Evolutionary conservation across 2,329 filamentous ascomycete genomes (phyloP).

Genomic region (Sclerotinia borealis): DNA sequence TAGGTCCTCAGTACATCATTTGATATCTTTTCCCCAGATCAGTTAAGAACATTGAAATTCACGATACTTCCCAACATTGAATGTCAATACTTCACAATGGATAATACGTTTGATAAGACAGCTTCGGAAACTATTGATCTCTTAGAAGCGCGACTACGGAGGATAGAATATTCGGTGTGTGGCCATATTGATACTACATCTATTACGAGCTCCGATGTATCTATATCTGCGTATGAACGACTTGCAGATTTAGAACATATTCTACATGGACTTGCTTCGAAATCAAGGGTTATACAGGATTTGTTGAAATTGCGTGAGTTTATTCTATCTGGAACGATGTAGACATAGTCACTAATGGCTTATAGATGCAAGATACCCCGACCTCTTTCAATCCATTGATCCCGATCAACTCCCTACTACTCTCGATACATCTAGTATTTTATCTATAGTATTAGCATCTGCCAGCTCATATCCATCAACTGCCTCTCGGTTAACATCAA

Average conservation of each 20-base stretch:
- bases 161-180: conserved; percentile 30
- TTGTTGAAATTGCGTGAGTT: conserved; percentile 30
- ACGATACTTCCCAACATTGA: neutral
- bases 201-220: conserved; percentile 3
- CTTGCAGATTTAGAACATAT: conserved; percentile 22
- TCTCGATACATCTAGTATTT: conserved; percentile 24
- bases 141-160: conserved; percentile 28
- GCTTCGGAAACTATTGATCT: conserved; percentile 31
- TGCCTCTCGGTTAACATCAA: conserved; percentile 32
- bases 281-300: conserved; percentile 30
- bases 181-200: conserved; percentile 19
- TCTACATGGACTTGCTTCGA: conserved; percentile 28
- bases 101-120: conserved; percentile 30
- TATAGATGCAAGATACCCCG: conserved; percentile 31
- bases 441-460: conserved; percentile 31
- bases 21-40: conserved; percentile 6
- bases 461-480: conserved; percentile 31
- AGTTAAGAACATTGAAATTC: neutral
- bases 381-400: conserved; percentile 30
- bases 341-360: conserved; percentile 12
- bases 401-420: conserved; percentile 26
- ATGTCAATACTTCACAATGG: conserved; percentile 18
- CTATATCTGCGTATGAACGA: conserved; percentile 17
- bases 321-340: neutral
- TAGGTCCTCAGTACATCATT: neutral